Percentiles rank a stretch among this genome's conserved stretches.
These are phyloP conservation scores for Parsonsia alboflavescens DNA, from an alignment of 257 asterid genomes.

Conservation along the genomic window DNA sequence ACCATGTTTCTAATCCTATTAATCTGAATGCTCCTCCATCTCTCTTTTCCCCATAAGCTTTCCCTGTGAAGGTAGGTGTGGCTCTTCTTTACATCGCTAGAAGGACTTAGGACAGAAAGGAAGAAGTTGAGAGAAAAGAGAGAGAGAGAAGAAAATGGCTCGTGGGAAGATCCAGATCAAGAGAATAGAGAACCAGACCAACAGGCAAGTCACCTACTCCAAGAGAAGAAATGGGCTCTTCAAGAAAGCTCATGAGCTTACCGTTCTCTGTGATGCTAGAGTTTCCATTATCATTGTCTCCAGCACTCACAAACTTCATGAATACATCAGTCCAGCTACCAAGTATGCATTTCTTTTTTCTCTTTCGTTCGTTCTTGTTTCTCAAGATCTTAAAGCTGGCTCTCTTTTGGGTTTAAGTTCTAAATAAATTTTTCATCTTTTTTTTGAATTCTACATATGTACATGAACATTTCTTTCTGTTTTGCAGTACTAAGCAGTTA, in stretches of 20 bases:
- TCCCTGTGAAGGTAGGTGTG: background rate
- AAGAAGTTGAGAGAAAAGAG: background rate
- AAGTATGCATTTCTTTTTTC: conserved; percentile 25
- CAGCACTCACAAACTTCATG: conserved; percentile 83
- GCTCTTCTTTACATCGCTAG: background rate
- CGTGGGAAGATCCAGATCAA: conserved; percentile 99
- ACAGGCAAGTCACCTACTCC: conserved; percentile 93
- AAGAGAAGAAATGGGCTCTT: conserved; percentile 95
- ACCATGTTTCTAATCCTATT: conserved; percentile 27
- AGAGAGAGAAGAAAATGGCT: conserved; percentile 43
- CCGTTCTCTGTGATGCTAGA: conserved; percentile 90
- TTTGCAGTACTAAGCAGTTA: conserved; percentile 66
- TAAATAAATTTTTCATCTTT: background rate
- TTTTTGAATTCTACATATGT: background rate
- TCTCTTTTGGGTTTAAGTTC: background rate
- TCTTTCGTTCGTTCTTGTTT: background rate
- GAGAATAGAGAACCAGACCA: conserved; percentile 92
- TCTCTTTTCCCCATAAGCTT: conserved; percentile 12
- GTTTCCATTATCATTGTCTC: conserved; percentile 87
- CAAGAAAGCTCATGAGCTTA: conserved; percentile 91
- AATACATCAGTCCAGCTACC: conserved; percentile 69
- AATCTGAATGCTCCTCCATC: conserved; percentile 7
- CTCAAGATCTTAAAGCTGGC: background rate
- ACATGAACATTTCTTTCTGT: background rate
- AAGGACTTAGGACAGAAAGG: background rate